phyloP scores from a whole-genome alignment of 108 stramenopile species.

The Stephanodiscus triporus region DNA sequence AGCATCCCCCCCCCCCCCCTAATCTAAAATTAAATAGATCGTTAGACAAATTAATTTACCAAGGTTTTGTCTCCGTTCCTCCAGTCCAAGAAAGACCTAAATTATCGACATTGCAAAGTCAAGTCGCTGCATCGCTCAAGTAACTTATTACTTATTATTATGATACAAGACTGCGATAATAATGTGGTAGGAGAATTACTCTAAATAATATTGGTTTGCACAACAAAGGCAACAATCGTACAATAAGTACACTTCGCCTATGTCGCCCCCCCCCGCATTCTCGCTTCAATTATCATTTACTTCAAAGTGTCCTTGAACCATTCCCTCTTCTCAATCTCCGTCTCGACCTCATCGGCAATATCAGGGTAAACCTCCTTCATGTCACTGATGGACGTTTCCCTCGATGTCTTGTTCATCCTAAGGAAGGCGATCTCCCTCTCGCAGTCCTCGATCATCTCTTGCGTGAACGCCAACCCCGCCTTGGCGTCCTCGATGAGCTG shows the following conservation, averaged over 20 bases:
- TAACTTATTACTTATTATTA: no score
- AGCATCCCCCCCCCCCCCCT: no score
- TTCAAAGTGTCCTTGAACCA: slow-evolving; percentile 88
- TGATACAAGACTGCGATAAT: no score
- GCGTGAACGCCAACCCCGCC: slow-evolving; percentile 54
- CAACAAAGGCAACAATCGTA: not conserved
- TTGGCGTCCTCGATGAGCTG: slow-evolving; percentile 80
- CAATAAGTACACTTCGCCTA: not conserved
- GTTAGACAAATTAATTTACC: no score
- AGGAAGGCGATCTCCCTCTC: slow-evolving; percentile 68
- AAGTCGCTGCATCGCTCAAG: no score
- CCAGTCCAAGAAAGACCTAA: no score
- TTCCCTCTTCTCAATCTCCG: slow-evolving; percentile 86
- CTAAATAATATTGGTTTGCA: no score
- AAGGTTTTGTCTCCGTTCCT: no score
- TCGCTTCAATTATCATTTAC: slow-evolving; percentile 3
- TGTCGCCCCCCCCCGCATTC: not conserved
- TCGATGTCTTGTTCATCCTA: slow-evolving; percentile 73
- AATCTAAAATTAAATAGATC: no score
- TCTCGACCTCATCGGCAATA: slow-evolving; percentile 85
- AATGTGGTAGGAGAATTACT: not conserved
- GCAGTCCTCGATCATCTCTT: slow-evolving; percentile 65
- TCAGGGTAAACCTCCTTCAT: slow-evolving; percentile 87
- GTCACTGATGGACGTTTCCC: slow-evolving; percentile 70
- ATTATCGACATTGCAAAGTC: no score